Evolutionary conservation across 495 filamentous ascomycete species (phyloP).

Genomic region (Aspergillus diversus): DNA sequence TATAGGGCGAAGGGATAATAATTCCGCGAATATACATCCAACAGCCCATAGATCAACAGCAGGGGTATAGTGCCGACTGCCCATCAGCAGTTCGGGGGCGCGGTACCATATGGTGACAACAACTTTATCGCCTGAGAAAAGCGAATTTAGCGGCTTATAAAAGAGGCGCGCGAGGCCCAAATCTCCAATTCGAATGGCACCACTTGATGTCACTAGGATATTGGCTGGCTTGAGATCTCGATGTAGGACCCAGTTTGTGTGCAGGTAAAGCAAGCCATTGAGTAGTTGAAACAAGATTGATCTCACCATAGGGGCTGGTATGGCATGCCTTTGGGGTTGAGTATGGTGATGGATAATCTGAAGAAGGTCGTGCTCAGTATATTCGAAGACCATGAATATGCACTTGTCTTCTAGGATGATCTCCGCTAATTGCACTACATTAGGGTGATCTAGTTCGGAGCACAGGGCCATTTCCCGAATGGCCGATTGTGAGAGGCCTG

Average conservation of each 20-base stretch:
- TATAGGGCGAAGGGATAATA: conserved; percentile 87
- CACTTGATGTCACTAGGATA: conserved; percentile 92
- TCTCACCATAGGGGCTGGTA: conserved; percentile 85
- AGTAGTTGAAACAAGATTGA: conserved; percentile 93
- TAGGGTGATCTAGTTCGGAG: conserved; percentile 84
- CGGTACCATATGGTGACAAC: conserved; percentile 99
- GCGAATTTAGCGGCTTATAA: conserved; percentile 86
- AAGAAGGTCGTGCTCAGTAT: conserved; percentile 93
- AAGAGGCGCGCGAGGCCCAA: conserved; percentile 90
- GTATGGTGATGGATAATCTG: conserved; percentile 99
- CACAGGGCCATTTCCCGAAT: conserved; percentile 99
- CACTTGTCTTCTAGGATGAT: conserved; percentile 99
- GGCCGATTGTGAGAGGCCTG: conserved; percentile 95
- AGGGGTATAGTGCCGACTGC: conserved; percentile 90
- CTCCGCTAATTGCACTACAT: conserved; percentile 89
- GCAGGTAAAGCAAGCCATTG: conserved; percentile 91
- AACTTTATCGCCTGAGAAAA: conserved; percentile 95
- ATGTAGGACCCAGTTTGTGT: conserved; percentile 96
- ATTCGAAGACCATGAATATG: conserved; percentile 99
- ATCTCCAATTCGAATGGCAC: conserved; percentile 92
- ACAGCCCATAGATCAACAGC: conserved; percentile 98
- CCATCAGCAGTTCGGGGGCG: conserved; percentile 90
- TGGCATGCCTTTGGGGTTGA: conserved; percentile 80
- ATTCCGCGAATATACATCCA: conserved; percentile 96
- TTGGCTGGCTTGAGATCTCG: conserved; percentile 97